These are phyloP conservation scores for Elaeis oleifera DNA, from an alignment of 202 grass and related monocot species.

Conservation along the genomic window DNA sequence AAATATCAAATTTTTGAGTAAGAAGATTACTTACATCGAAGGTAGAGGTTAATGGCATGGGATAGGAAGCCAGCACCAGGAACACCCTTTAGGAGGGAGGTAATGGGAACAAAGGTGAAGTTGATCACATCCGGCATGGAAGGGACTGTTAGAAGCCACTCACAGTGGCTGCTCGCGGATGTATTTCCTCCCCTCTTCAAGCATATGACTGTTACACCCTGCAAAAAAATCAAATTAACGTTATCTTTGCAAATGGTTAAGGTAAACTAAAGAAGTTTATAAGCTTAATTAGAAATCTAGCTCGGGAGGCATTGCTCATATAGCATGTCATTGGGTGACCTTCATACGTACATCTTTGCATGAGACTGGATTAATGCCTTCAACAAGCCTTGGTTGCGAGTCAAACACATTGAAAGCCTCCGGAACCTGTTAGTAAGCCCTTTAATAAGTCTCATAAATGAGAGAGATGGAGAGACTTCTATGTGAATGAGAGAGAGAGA, in stretches of 20 bases:
- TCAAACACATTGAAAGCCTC: constrained; percentile 94
- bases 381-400: constrained; percentile 33
- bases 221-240: not conserved
- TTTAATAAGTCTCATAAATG: constrained; percentile 14
- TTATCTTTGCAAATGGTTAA: not conserved
- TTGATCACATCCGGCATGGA: constrained; percentile 67
- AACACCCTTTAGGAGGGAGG: constrained; percentile 60
- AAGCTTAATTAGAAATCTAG: too few relatives aligned
- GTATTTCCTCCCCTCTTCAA: constrained; percentile 76
- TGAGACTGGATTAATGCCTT: constrained; percentile 56
- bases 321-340: too few relatives aligned
- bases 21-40: constrained; percentile 56
- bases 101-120: constrained; percentile 67
- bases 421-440: constrained; percentile 36
- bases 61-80: constrained; percentile 73
- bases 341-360: constrained; percentile 51
- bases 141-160: constrained; percentile 79
- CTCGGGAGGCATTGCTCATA: too few relatives aligned
- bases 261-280: too few relatives aligned
- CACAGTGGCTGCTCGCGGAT: constrained; percentile 52
- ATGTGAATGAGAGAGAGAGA: not conserved
- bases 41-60: constrained; percentile 93
- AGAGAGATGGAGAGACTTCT: not conserved
- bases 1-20: not conserved
- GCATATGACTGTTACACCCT: constrained; percentile 82